phyloP scores from a whole-genome alignment of 768 basidiomycete species.

The Strobilomyces dryophilus region DNA sequence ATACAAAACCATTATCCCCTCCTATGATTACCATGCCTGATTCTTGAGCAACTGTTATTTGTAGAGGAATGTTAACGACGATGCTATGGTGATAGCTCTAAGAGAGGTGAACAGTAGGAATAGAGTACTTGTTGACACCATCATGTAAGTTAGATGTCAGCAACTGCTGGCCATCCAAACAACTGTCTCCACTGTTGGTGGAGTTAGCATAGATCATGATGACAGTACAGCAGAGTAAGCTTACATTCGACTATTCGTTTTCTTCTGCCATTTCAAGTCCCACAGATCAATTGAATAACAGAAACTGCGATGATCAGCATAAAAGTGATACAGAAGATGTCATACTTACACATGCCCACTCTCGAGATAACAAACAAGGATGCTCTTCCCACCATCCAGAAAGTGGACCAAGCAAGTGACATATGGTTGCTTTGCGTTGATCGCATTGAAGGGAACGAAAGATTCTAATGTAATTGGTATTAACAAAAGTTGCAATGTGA shows the following conservation, averaged over 20 bases:
- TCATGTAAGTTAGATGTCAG: neutral
- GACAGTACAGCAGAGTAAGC: neutral
- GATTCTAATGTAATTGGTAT: neutral
- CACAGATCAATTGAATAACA: conserved; percentile 1
- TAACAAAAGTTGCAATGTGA: neutral
- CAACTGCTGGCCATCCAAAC: neutral
- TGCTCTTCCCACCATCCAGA: neutral
- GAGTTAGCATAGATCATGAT: neutral
- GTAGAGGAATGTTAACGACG: neutral
- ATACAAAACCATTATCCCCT: neutral
- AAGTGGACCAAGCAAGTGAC: neutral
- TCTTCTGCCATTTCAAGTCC: conserved; percentile 9
- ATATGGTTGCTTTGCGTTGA: neutral
- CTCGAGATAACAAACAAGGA: conserved; percentile 3
- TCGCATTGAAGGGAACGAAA: neutral
- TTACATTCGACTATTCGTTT: neutral
- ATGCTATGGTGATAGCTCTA: neutral
- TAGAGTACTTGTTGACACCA: neutral
- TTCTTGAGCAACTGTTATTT: neutral
- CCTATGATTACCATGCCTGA: neutral
- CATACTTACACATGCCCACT: conserved; percentile 1
- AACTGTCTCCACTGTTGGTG: neutral
- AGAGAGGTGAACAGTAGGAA: neutral
- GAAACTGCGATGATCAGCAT: neutral
- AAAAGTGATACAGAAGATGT: no score